These are phyloP conservation scores for Russula brevipes DNA, from an alignment of 768 basidiomycete species.

Conservation along the genomic window DNA sequence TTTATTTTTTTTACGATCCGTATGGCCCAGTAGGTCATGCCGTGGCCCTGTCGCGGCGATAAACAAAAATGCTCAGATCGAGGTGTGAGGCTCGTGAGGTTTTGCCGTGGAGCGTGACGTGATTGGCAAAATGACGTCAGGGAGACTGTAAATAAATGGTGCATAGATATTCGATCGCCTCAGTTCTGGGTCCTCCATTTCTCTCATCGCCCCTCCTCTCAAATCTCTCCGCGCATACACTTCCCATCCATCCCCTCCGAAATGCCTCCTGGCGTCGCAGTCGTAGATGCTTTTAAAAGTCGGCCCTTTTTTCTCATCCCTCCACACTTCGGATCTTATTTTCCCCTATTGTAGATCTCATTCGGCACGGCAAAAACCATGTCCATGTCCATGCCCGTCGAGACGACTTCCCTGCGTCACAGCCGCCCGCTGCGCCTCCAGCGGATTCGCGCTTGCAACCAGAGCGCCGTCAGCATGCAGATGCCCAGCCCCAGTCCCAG, in stretches of 20 bases:
- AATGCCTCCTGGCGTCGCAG: conserved; percentile 22
- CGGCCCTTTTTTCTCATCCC: background rate
- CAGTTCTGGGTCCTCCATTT: conserved; percentile 6
- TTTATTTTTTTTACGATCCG: background rate
- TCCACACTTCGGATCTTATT: background rate
- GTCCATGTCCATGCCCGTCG: conserved; percentile 21
- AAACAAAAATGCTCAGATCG: background rate
- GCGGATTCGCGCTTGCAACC: conserved; percentile 27
- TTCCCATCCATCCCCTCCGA: background rate
- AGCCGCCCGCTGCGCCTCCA: conserved; percentile 11
- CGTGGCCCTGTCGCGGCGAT: background rate
- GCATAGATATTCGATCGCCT: conserved; percentile 9
- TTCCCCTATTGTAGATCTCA: conserved; percentile 39
- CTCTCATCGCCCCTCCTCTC: background rate
- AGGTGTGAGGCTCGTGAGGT: too few species aligned
- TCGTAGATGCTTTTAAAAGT: conserved; percentile 26
- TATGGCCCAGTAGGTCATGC: too few species aligned
- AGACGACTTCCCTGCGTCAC: conserved; percentile 16
- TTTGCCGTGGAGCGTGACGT: conserved; percentile 8
- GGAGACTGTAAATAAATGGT: background rate
- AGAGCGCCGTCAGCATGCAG: conserved; percentile 32
- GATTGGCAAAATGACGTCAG: conserved; percentile 22
- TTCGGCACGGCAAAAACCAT: conserved; percentile 50
- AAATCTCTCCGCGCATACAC: background rate
- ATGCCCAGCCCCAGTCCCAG: conserved; percentile 29